Base-by-base conservation (phyloP, 306 rosid genomes). In the Trichosanthes cucumerina region DNA sequence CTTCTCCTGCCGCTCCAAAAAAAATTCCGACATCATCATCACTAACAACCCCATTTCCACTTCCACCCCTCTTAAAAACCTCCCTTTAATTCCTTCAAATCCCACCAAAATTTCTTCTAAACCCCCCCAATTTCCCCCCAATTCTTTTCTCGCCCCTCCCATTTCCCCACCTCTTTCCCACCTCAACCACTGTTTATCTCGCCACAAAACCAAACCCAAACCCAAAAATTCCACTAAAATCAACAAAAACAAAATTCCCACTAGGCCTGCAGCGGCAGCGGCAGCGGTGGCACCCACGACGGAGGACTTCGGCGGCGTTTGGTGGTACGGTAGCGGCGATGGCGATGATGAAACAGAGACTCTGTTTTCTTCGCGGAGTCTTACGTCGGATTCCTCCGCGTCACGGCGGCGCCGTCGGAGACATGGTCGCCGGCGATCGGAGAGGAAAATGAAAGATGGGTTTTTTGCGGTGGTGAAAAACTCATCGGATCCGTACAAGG, bases 381-480 rank as follows among this genome's bases (percentile, higher is more conserved):
- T 80, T 50, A 87, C 97, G 31, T 91, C 97, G 0, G 96, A 92
- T 50, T 91, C 99, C 43, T 90, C 97, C 0, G 85, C 76, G 76
- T 84, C 85, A 2, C 88, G 88, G 24, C 87, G 82, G 49, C 82
- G 81, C 26, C 70, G 53, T 1, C 79, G 39, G 10, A 3, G 8
- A 3, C 31, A 23, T 53, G 18, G 19, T 60, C 8, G 47, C 34
- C 16, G 23, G 38, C 1, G 50, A 15, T 54, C 90, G 52, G 82
- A 81, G 41, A 97, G 89, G 70, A 89, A 86, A 78, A 93, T 88
- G 52, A 91, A 83, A 82, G 96, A 86, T 63, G 90, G 93, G 44
- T 91, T 95, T 7, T 92, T 92, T 7, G 97, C 99, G 0, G 96
- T 95, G 82, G 97, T 92, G 86, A 91, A 92, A 88, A 89, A 87